Evolutionary conservation across 1,139 yeast species (phyloP), one percentile per base, ranked within the genome.

Genomic region (Taiozyma sp.): DNA sequence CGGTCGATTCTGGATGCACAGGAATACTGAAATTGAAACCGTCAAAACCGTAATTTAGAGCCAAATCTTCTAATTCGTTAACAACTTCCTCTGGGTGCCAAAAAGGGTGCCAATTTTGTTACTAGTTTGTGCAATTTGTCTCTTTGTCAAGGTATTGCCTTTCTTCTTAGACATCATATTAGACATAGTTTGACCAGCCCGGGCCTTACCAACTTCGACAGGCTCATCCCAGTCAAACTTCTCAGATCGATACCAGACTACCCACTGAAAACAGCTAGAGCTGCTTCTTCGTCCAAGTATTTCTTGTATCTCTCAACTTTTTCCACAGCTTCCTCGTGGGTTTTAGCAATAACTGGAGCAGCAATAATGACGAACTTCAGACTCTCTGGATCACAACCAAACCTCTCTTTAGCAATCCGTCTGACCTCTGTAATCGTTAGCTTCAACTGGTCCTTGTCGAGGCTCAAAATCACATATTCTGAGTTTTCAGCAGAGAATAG

Each of bases 401-500:
- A 69, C 44, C 62, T 63, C 43, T 65, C 68, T 29, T 58, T 52
- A 5, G 73, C 74, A 7, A 69, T 40, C 24, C 55, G 55, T 48
- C 62, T 71, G 24, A 70, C 64, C 29, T 62, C 64, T 6, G 57
- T 56, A 45, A 72, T 71, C 53, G 69, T 67, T 28, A 52, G 57
- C 11, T 57, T 66, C 22, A 68, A 62, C 8, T 56, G 60, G 47
- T 67, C 71, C 30, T 22, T 22, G 6, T 11, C 22, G 4, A 22
- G 14, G 11, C 13, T 19, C 22, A 4, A 39, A 13, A 22, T 28
- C 2, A 49, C 40, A 13, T 65, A 68, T 52, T 72, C 76, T 2
- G 75, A 74, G 59, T 69, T 66, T 49, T 65, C 65, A 26, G 76
- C 74, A 14, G 76, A 74, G 54, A 68, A 70, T 7, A 66, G 66